Evolutionary conservation across 441 rosid species (phyloP).

Genomic region (Populus hybrid): DNA sequence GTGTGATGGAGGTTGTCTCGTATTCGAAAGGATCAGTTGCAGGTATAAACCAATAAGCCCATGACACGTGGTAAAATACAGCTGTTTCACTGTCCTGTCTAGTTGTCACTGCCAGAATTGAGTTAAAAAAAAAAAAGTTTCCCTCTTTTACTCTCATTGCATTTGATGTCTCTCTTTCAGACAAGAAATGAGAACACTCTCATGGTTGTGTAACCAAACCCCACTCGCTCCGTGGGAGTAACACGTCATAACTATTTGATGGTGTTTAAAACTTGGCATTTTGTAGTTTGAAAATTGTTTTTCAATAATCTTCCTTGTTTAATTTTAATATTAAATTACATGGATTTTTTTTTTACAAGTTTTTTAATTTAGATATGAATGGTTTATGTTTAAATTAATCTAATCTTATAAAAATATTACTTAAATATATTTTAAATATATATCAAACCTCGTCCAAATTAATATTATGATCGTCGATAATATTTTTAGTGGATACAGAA

Average conservation of each 20-base stretch:
- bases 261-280: too few relatives aligned
- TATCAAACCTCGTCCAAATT: too few relatives aligned
- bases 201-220: rapidly evolving
- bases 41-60: not conserved
- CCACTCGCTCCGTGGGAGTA: not conserved
- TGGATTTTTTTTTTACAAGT: too few relatives aligned
- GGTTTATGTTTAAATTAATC: too few relatives aligned
- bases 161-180: not conserved
- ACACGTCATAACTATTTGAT: not conserved
- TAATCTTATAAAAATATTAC: too few relatives aligned
- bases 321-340: not conserved
- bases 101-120: conserved; percentile 39
- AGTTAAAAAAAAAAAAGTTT: conserved; percentile 11
- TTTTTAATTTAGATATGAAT: too few relatives aligned
- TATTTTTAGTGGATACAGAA: too few relatives aligned
- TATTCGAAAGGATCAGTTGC: conserved; percentile 7
- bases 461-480: too few relatives aligned
- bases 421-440: too few relatives aligned
- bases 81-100: conserved; percentile 44
- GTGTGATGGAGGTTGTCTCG: conserved; percentile 26
- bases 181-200: not conserved
- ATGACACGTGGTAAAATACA: conserved; percentile 25
- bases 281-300: too few relatives aligned
- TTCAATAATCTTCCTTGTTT: too few relatives aligned
- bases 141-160: conserved; percentile 23